phyloP scores from a whole-genome alignment of 2,329 filamentous ascomycete genomes.

The Penicillium rolfsii region DNA sequence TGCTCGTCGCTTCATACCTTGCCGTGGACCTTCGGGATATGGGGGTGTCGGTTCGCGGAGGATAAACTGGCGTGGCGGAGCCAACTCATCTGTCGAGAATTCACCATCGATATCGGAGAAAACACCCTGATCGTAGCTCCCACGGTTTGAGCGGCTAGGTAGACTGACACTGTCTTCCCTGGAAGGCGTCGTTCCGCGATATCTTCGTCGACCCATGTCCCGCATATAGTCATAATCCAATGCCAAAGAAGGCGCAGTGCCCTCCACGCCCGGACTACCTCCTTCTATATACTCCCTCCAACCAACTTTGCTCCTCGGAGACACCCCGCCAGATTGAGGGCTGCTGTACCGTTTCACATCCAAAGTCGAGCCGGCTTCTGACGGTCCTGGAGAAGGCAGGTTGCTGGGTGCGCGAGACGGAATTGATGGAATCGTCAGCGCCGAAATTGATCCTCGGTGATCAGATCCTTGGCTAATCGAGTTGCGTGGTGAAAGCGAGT shows the following conservation, averaged over 20 bases:
- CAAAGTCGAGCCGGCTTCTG: conserved; percentile 35
- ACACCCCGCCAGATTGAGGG: conserved; percentile 46
- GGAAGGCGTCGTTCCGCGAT: conserved; percentile 52
- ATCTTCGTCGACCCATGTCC: conserved; percentile 48
- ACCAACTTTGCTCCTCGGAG: conserved; percentile 43
- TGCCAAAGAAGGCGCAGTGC: conserved; percentile 43
- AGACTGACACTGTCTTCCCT: conserved; percentile 56
- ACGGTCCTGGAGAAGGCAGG: conserved; percentile 37
- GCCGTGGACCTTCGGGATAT: conserved; percentile 47
- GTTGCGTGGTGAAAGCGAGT: conserved; percentile 58
- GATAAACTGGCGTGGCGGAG: conserved; percentile 41
- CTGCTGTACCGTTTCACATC: conserved; percentile 46
- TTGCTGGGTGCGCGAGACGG: conserved; percentile 38
- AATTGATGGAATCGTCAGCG: conserved; percentile 41
- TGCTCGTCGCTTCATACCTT: conserved; percentile 66
- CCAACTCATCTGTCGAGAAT: conserved; percentile 44
- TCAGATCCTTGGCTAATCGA: conserved; percentile 40
- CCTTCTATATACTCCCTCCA: conserved; percentile 49
- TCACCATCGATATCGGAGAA: conserved; percentile 55
- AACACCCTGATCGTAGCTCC: conserved; percentile 65
- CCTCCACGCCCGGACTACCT: conserved; percentile 50
- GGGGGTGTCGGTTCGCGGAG: conserved; percentile 46
- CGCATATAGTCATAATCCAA: conserved; percentile 47
- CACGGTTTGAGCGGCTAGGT: conserved; percentile 58
- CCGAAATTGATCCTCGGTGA: conserved; percentile 34